A percentile compares a stretch with the other conserved stretches of the same genome.
Evolutionary conservation across 73 alveolate genomes (phyloP).

Genomic region (Tetrahymena thermophila): DNA sequence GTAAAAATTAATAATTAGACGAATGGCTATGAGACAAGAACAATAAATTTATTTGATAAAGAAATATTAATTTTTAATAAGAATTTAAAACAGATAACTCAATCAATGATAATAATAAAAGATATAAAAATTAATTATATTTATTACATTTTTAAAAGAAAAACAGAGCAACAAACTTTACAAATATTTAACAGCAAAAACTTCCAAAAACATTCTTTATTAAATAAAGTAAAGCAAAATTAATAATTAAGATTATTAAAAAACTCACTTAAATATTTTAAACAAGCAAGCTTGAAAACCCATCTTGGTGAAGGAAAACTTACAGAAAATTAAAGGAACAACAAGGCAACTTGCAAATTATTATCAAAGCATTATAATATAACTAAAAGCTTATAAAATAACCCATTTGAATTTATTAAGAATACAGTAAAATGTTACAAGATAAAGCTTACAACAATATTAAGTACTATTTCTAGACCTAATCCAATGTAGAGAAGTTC

Average conservation of each 20-base stretch:
- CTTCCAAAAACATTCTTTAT: background rate
- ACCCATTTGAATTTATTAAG: background rate
- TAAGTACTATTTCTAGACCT: background rate
- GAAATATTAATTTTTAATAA: background rate
- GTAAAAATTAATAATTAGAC: background rate
- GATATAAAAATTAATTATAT: background rate
- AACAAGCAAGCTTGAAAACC: background rate
- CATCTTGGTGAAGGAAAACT: background rate
- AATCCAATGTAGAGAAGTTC: background rate
- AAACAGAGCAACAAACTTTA: background rate
- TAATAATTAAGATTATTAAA: background rate
- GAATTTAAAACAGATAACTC: background rate
- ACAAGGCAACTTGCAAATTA: background rate
- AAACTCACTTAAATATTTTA: background rate
- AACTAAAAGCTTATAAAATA: background rate
- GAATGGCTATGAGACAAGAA: background rate
- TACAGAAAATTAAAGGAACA: background rate
- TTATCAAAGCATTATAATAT: too few relatives aligned
- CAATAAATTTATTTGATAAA: background rate
- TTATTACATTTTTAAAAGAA: background rate
- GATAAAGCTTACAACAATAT: background rate
- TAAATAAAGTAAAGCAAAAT: background rate
- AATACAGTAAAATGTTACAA: background rate
- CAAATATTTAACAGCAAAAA: background rate
- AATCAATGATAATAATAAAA: background rate